Base-by-base conservation (phyloP, 441 rosid species). In the Rhodomyrtus psidioides region DNA sequence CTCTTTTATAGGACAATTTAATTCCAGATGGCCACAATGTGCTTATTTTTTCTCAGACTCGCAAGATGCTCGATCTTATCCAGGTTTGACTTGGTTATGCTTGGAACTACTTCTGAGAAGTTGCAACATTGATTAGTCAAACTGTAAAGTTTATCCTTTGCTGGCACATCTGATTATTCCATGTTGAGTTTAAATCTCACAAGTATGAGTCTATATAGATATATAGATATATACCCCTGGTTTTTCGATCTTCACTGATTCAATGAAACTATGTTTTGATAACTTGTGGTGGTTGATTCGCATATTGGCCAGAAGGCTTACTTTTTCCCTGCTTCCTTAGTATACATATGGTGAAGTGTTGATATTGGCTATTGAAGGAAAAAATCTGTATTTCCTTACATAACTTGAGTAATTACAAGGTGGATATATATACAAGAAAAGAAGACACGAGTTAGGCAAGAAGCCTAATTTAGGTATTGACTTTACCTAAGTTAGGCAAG, bases 41-140 rank as follows among this genome's bases (percentile, higher is more conserved):
- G 90, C 96, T 97, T 56, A 94, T 97, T 89, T 97, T 97, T 91
- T 97, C 99, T 59, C 99, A 96, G 90, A 96, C 99, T 86, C 96
- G 98, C 84, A 97, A 97, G 90, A 97, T 97, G 99, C 96, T 97
- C 82, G 92, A 96, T 90, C 96, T 93, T 75, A 94, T 97, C 87
- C 95, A 97, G 99, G 99, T 97, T 90, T 89, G 95, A 86, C 89
- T 55, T 82, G 28, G 58, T 83, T 83, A 21, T 70, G 79, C 79
- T 70, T 34, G 49, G 79, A 39, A 70, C 49, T 70, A 39, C 49
- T 70, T 70, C 39, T 70, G 79, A 17, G 76, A 65, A 65, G 26
- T 62, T 62, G 44, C 46, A 30, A 62, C 24, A 62, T 39, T 70
- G 79, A 39, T 70, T 70, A 39, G 79, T 39, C 49, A 39, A 70